Conservation (phyloP, 768 basidiomycete genomes). For the Boletellus ananas region DNA sequence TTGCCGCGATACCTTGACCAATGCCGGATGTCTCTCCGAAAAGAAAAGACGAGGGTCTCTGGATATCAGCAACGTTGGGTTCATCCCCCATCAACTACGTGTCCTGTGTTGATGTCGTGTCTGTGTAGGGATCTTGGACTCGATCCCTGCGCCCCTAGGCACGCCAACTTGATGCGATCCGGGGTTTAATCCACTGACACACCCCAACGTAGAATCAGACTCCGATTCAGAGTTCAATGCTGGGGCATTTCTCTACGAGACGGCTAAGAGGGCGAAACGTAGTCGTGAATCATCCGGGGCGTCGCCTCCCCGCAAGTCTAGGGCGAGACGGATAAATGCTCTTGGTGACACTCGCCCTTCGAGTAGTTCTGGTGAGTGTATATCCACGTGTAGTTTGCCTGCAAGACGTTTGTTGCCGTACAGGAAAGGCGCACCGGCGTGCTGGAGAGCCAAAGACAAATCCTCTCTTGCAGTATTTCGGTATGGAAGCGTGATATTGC, state of each 20-base stretch:
- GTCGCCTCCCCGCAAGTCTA: conserved; percentile 17
- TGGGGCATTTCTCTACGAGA: conserved; percentile 28
- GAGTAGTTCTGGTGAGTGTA: conserved; percentile 11
- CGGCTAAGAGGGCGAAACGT: conserved; percentile 21
- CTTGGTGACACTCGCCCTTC: conserved; percentile 3
- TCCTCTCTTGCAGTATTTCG: conserved; percentile 49
- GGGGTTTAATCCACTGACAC: background rate
- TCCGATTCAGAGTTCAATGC: conserved; percentile 34
- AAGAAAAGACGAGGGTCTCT: conserved; percentile 10
- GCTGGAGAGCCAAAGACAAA: conserved; percentile 26
- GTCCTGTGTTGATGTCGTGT: background rate
- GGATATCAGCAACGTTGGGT: conserved; percentile 22
- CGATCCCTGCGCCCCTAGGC: conserved; percentile 38
- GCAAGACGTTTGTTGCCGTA: background rate
- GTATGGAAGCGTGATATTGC: conserved; percentile 24
- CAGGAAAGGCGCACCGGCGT: conserved; percentile 5
- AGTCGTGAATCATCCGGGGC: conserved; percentile 12
- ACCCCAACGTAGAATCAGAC: conserved; percentile 23
- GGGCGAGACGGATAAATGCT: conserved; percentile 10
- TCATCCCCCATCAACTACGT: background rate
- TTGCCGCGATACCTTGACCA: background rate
- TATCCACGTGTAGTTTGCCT: background rate
- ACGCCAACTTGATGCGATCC: background rate
- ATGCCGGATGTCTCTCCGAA: conserved; percentile 19
- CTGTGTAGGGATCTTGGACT: conserved; percentile 19